These are phyloP conservation scores for Ustulina deusta DNA, from an alignment of 2,329 filamentous ascomycete genomes.

Conservation along the genomic window DNA sequence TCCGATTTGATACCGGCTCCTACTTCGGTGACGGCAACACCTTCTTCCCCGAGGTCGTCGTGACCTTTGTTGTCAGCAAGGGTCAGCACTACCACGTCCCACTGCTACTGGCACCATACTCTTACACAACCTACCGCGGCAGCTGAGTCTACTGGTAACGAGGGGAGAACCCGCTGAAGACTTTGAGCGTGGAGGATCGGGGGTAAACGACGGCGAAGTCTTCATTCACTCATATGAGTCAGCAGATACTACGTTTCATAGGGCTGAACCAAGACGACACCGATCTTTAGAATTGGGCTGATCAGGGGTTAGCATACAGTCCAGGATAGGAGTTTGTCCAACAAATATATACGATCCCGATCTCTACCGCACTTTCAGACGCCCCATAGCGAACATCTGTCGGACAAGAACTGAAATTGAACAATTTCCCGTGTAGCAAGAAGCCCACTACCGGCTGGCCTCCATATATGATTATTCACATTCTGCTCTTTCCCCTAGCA, in stretches of 20 bases:
- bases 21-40: conserved; percentile 76
- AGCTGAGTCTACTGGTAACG: conserved; percentile 59
- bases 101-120: conserved; percentile 79
- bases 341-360: not conserved
- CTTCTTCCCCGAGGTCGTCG: conserved; percentile 70
- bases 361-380: not conserved
- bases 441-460: not conserved
- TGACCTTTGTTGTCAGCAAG: conserved; percentile 65
- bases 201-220: not conserved
- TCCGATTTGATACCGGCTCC: conserved; percentile 77
- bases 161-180: not conserved
- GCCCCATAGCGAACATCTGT: not conserved
- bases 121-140: conserved; percentile 85
- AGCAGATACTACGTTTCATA: not conserved
- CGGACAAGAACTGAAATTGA: not conserved
- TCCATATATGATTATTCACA: not conserved
- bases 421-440: not conserved
- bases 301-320: not conserved
- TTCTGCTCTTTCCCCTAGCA: not conserved
- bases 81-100: conserved; percentile 84
- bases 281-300: not conserved
- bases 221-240: not conserved
- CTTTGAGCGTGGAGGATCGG: not conserved
- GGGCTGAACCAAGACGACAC: not conserved
- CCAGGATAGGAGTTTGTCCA: conserved; percentile 1